These are phyloP conservation scores for Cryptococcus deneoformans DNA, from an alignment of 1,284 basidiomycete species.

Conservation along the genomic window DNA sequence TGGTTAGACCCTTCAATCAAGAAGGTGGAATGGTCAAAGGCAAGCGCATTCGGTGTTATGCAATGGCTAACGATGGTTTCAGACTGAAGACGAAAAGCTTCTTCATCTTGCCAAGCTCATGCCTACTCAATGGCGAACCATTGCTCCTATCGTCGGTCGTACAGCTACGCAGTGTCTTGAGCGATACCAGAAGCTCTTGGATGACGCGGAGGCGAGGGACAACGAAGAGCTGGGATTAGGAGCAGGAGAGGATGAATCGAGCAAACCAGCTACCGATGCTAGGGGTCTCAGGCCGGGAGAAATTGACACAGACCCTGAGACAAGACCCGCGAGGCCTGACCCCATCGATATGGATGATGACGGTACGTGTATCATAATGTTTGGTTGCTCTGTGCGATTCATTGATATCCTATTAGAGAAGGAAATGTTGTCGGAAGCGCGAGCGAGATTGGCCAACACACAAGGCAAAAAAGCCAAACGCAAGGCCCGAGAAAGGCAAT, in stretches of 20 bases:
- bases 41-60: constrained; percentile 28
- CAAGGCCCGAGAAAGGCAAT: constrained; percentile 76
- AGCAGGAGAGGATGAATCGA: constrained; percentile 70
- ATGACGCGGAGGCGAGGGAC: constrained; percentile 95
- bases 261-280: constrained; percentile 87
- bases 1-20: constrained; percentile 99
- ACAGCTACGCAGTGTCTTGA: constrained; percentile 98
- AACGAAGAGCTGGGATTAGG: constrained; percentile 86
- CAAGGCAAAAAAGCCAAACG: constrained; percentile 92
- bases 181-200: constrained; percentile 94
- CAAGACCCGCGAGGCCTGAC: constrained; percentile 95
- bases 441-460: constrained; percentile 96
- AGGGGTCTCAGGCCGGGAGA: constrained; percentile 88
- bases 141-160: constrained; percentile 98
- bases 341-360: constrained; percentile 99
- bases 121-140: constrained; percentile 99
- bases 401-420: constrained; percentile 63
- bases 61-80: constrained; percentile 1
- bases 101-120: constrained; percentile 97
- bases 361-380: constrained; percentile 54
- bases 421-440: constrained; percentile 99
- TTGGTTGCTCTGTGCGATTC: background rate
- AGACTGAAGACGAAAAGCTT: constrained; percentile 98
- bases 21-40: constrained; percentile 99
- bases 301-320: constrained; percentile 98